Percentiles rank a stretch among this genome's conserved stretches.
Evolutionary conservation across 2,329 filamentous ascomycete genomes (phyloP).

Genomic region (Xylariaceae sp.): DNA sequence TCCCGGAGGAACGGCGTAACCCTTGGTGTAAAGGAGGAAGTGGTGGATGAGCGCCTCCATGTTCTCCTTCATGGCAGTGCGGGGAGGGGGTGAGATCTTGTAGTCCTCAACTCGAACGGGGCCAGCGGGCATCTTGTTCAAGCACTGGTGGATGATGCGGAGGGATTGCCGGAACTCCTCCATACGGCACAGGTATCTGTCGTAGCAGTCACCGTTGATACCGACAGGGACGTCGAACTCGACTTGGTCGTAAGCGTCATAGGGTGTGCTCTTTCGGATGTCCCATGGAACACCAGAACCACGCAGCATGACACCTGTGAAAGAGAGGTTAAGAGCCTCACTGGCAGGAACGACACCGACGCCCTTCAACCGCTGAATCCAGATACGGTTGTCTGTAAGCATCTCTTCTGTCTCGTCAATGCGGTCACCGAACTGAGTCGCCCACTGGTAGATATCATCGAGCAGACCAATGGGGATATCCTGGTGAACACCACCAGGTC

Average conservation of each 20-base stretch:
- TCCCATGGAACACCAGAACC: constrained; percentile 96
- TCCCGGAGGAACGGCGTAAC: constrained; percentile 91
- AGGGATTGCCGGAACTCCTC: constrained; percentile 98
- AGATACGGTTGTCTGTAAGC: constrained; percentile 98
- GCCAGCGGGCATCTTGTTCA: constrained; percentile 97
- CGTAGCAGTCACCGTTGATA: constrained; percentile 97
- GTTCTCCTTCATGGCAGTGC: constrained; percentile 99
- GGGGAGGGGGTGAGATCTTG: constrained; percentile 94
- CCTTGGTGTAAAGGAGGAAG: constrained; percentile 98
- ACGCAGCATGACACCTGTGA: constrained; percentile 95
- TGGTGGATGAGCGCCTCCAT: constrained; percentile 99
- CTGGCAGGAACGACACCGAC: constrained; percentile 86
- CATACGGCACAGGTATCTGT: constrained; percentile 98
- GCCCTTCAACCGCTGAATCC: constrained; percentile 88
- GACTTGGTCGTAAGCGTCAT: constrained; percentile 95
- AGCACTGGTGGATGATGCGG: constrained; percentile 95
- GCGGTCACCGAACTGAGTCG: constrained; percentile 95
- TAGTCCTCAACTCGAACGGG: constrained; percentile 97
- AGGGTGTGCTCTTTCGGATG: constrained; percentile 91
- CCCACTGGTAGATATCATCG: constrained; percentile 99
- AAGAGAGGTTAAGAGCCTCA: constrained; percentile 95
- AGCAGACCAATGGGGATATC: constrained; percentile 90
- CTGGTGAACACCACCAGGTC: constrained; percentile 92
- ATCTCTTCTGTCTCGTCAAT: constrained; percentile 99
- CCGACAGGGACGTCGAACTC: constrained; percentile 98